These are phyloP conservation scores for Candida mesenterica DNA, from an alignment of 1,139 yeast species.

Conservation along the genomic window DNA sequence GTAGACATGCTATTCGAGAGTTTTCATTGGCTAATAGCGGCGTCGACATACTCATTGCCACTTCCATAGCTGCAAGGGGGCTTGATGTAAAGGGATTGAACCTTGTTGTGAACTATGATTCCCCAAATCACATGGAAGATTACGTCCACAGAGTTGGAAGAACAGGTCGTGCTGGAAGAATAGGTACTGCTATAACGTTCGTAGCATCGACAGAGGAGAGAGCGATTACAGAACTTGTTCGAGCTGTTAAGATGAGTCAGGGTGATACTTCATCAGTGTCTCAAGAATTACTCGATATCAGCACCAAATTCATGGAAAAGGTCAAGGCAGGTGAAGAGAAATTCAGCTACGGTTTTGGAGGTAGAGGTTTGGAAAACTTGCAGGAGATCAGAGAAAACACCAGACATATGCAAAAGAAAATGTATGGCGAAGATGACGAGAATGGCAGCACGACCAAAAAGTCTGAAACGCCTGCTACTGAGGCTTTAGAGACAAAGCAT, in stretches of 20 bases:
- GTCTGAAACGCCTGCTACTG: neutral
- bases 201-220: conserved; percentile 64
- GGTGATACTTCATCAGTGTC: conserved; percentile 41
- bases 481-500: conserved; percentile 10
- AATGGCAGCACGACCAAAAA: neutral
- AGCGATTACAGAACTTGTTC: conserved; percentile 68
- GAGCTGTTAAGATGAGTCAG: conserved; percentile 60
- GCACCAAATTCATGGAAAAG: conserved; percentile 56
- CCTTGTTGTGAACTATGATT: conserved; percentile 81
- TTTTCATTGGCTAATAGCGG: conserved; percentile 58
- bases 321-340: conserved; percentile 70
- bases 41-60: conserved; percentile 70
- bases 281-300: conserved; percentile 49
- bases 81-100: conserved; percentile 82
- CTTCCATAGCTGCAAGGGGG: conserved; percentile 95
- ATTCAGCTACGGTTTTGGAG: conserved; percentile 81
- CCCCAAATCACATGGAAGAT: conserved; percentile 92
- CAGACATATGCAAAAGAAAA: conserved; percentile 48
- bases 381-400: conserved; percentile 65
- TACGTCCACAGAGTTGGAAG: conserved; percentile 96
- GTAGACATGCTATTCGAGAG: conserved; percentile 71
- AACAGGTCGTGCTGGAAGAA: conserved; percentile 88
- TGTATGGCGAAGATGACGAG: conserved; percentile 24
- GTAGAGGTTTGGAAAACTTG: conserved; percentile 83
- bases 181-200: conserved; percentile 78